Evolutionary conservation across 805 yeast species (phyloP), one percentile per base, ranked within the genome.

Genomic region (Metschnikowia continentalis): DNA sequence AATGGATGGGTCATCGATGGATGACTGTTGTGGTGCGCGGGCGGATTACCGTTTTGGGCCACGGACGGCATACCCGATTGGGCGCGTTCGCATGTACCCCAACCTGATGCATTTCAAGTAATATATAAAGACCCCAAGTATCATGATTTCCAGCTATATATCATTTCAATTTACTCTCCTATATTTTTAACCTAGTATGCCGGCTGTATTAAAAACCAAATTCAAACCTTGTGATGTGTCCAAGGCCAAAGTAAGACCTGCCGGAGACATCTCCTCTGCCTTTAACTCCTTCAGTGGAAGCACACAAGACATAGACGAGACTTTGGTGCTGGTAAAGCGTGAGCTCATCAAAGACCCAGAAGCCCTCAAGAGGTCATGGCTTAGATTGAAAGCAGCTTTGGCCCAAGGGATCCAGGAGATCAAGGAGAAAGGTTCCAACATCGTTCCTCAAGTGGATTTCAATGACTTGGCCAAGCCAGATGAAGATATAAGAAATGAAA

Each of bases 211-310:
- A 13, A 39, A 36, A 39, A 13, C 52, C 20, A 35, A 19, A 19
- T 42, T 42, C 42, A 38, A 39, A 8, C 36, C 42, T 4, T 50
- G 44, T 20, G 54, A 51, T 32, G 39, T 51, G 30, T 33, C 39
- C 20, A 36, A 42, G 20, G 52, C 54, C 40, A 51, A 51, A 36
- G 49, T 41, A n/a, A 33, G 52, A 20, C 48, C 51, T 10, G 52
- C 42, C 5, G 54, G 54, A 10, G 54, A 51, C 46, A 51, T 51
- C 20, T 51, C 54, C 17, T 48, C 54, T 3, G 51, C 50, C 3
- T 51, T 51, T 22, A 50, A 39, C 46, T 51, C 52, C 11, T 39
- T 51, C 41, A 35, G 46, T 35, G 35, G 42, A 22, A 20, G 35
- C 35, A 39, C 37, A 17, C 23, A 42, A 17, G 42, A 37, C 5